phyloP scores from a whole-genome alignment of 306 rosid genomes.

The Cajanus cajan region DNA sequence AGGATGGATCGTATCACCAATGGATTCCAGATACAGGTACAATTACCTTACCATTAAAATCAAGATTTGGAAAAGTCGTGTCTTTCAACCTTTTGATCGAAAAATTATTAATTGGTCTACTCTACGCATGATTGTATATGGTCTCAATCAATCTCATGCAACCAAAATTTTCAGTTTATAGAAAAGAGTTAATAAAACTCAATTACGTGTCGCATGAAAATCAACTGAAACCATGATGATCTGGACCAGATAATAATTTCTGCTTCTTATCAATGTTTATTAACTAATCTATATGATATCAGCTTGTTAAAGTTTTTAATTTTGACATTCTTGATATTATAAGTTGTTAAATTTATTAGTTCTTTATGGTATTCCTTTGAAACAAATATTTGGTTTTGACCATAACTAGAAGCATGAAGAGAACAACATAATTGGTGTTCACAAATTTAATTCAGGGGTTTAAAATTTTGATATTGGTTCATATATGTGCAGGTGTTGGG shows the following conservation, averaged over 20 bases:
- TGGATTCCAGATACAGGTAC: conserved; percentile 89
- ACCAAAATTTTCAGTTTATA: no score
- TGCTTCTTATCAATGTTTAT: neutral
- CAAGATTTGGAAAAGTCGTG: neutral
- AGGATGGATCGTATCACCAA: conserved; percentile 74
- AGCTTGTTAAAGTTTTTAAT: neutral
- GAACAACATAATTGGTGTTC: neutral
- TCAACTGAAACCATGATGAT: no score
- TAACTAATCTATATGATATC: neutral
- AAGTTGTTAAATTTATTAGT: neutral
- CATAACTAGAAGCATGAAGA: neutral
- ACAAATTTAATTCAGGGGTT: neutral
- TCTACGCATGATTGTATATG: no score
- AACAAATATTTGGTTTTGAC: conserved; percentile 5
- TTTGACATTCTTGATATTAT: neutral
- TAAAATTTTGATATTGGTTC: neutral
- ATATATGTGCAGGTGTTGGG: conserved; percentile 69
- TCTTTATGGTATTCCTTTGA: neutral
- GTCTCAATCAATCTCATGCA: no score
- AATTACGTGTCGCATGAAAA: no score
- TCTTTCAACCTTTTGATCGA: neutral
- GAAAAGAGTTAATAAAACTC: no score
- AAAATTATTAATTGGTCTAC: no score
- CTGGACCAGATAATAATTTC: no score
- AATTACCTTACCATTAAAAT: neutral